Base-by-base conservation (phyloP, 257 asterid species). In the Scutellaria baicalensis region DNA sequence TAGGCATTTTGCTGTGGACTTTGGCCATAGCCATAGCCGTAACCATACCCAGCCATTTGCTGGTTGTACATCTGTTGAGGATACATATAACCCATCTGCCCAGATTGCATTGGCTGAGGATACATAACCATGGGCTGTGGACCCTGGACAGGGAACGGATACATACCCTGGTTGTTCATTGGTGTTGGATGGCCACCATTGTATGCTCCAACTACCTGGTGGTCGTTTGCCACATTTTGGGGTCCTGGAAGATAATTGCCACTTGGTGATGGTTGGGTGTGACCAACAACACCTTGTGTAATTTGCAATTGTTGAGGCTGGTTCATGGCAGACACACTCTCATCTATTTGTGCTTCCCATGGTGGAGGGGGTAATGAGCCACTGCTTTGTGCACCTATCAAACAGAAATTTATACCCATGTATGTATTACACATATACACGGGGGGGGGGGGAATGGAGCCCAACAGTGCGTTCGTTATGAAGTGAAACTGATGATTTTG, bases 281-380 rank as follows among this genome's bases (percentile, higher is more conserved):
- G 77, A 9, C 75, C 60, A 3, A 60, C 68, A 13, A 66, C 68
- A 66, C 71, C 81, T 71, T 74, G 92, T 18, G 69, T 50, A 69
- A 33, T 76, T 71, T 88, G 94, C 76, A 80, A 74, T 45, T 63
- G 77, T 66, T 81, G 93, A 67, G 81, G 80, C 55, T 80, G 92
- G 76, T 74, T 75, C 39, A 68, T 73, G 18, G 78, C 40, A 17
- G 80, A 77, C 63, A 77, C 76, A 74, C 77, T 64, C 56, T 49
- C 75, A 27, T 90, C 96, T 8, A 79, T 51, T 73, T 87, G 90
- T 36, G 83, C 86, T 79, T 93, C 98, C 98, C 98, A 93, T 11
- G 98, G 98, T 21, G 97, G 98, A 33, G 95, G 97, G 57, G 98
- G 98, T 42, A 90, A 58, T 3, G 90, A 66, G 57, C 73, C 77